Evolutionary conservation across 345 rosid genomes (phyloP).

Genomic region (Salix purpurea): DNA sequence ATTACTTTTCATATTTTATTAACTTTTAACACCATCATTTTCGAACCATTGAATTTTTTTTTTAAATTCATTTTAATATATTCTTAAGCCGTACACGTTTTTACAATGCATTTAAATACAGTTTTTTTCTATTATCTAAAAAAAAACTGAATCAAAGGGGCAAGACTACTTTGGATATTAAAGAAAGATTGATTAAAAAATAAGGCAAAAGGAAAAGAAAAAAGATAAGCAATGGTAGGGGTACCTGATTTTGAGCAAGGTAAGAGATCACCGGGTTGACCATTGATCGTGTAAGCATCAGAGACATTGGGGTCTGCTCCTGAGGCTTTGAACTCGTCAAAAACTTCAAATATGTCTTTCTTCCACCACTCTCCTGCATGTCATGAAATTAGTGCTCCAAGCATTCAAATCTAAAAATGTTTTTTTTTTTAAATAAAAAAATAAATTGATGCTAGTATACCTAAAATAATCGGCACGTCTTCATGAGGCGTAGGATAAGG

Average conservation of each 20-base stretch:
- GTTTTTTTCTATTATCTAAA: too few species aligned
- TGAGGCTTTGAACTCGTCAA: background rate
- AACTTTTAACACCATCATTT: too few species aligned
- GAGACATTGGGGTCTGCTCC: conserved; percentile 36
- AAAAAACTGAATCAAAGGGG: too few species aligned
- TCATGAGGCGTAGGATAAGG: conserved; percentile 25
- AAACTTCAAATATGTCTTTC: conserved; percentile 24
- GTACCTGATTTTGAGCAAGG: conserved; percentile 31
- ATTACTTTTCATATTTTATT: too few species aligned
- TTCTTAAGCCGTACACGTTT: too few species aligned
- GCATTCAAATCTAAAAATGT: background rate
- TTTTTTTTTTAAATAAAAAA: background rate
- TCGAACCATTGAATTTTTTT: too few species aligned
- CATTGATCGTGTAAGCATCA: conserved; percentile 51
- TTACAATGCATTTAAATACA: too few species aligned
- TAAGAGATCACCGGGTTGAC: conserved; percentile 44
- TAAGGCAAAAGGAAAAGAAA: background rate
- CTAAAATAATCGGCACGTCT: conserved; percentile 7
- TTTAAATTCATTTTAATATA: too few species aligned
- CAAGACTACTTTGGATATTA: background rate
- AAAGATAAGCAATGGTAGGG: background rate
- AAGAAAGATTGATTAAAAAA: background rate
- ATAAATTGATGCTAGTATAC: background rate
- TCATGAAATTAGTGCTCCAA: too few species aligned
- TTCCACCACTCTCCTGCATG: conserved; percentile 40